phyloP scores from a whole-genome alignment of 2,329 filamentous ascomycete species.

The Penicillium sp. region DNA sequence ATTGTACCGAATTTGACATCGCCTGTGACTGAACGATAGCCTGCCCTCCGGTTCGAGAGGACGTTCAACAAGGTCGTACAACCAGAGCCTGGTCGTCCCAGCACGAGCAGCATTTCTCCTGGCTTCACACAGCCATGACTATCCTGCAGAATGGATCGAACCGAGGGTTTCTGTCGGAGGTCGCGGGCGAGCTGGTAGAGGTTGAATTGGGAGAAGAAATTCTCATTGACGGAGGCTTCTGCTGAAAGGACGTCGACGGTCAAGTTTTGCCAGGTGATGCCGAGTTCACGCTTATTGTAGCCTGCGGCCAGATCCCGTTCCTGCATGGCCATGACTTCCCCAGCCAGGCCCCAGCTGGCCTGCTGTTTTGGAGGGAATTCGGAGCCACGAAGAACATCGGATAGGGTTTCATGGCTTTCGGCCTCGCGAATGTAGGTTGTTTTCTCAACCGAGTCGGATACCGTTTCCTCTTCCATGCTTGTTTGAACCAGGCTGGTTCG shows the following conservation, averaged over 20 bases:
- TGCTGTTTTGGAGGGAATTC: not conserved
- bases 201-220: conserved; percentile 62
- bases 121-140: conserved; percentile 70
- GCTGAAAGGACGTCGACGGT: conserved; percentile 63
- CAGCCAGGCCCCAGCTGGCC: not conserved
- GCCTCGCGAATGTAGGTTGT: not conserved
- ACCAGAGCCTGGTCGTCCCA: conserved; percentile 67
- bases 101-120: conserved; percentile 70
- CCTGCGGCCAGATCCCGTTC: conserved; percentile 49
- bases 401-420: not conserved
- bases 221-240: conserved; percentile 65
- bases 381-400: not conserved
- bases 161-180: conserved; percentile 55
- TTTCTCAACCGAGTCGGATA: not conserved
- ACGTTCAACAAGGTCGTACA: conserved; percentile 72
- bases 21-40: not conserved
- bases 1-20: conserved; percentile 49
- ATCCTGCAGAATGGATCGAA: conserved; percentile 65
- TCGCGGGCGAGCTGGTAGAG: conserved; percentile 56
- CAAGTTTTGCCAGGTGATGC: conserved; percentile 65
- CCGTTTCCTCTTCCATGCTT: not conserved
- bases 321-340: conserved; percentile 17
- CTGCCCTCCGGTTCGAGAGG: conserved; percentile 57
- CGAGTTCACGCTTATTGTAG: conserved; percentile 54
- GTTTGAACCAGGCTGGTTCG: not conserved